Evolutionary conservation across 169 alveolate species (phyloP), one percentile per base, ranked within the genome.

Genomic region (Plasmodium inui): DNA sequence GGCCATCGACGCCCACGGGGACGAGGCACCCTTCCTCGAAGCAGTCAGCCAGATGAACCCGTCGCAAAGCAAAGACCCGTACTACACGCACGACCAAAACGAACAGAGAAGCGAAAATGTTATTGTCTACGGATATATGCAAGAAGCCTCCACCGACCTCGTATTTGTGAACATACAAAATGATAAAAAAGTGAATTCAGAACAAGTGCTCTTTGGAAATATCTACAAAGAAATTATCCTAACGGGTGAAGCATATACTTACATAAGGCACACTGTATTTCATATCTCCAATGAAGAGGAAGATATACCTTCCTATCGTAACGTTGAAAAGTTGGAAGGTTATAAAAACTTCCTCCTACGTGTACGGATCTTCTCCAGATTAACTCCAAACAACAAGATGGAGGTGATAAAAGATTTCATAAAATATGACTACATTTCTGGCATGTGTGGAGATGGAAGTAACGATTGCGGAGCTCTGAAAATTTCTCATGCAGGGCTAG

Each of bases 361-460:
- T 37, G 95, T 95, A 28, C 28, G 93, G 1, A 96, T 97, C 4
- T 97, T 96, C 88, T 97, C 98, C 2, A 83, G 98, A 32, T 93
- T 96, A 97, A 96, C 97, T 2, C 98, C 98, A 57, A 97, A 96
- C 57, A 96, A 97, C 37, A 97, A 98, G 86, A 98, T 97, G 53
- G 93, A 97, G 50, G 95, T 98, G 14, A 98, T 98, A 26, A 96
- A 95, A 55, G 95, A 97, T 61, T 97, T 97, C 72, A 97, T 95
- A 79, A 92, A 96, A 53, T 96, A 96, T 79, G 98, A 97, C 30
- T 94, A 96, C 22, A 97, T 96, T 12, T 96, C 98, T 3, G 98
- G 98, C 30, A 98, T 98, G 99, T 97, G 98, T 50, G 99, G 99
- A 1, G 99, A 98, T 88, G 99, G 99, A 3, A 98, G 98, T 22